phyloP scores from a whole-genome alignment of 495 filamentous ascomycete species.

The Aspergillus panamensis region DNA sequence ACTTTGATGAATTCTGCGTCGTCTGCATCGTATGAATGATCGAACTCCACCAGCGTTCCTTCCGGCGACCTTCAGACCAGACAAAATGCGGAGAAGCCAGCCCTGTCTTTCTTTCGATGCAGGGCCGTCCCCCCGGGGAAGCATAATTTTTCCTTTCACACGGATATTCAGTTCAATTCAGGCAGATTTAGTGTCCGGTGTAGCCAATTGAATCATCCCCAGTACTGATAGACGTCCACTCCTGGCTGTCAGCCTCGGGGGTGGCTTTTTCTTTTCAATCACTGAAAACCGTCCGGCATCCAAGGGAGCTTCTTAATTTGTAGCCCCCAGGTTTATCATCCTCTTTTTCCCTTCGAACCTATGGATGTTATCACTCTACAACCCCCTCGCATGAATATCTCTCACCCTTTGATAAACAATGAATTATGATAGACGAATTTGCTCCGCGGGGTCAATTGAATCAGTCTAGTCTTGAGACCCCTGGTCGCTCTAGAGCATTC shows the following conservation, averaged over 20 bases:
- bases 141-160: constrained; percentile 1
- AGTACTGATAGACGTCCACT: too few species aligned
- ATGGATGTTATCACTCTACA: too few species aligned
- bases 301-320: too few species aligned
- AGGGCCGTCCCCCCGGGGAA: background rate
- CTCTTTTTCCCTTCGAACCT: too few species aligned
- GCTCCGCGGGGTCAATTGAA: constrained; percentile 7
- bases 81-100: constrained; percentile 3
- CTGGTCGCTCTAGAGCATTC: background rate
- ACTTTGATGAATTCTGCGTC: too few species aligned
- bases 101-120: background rate
- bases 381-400: background rate
- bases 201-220: too few species aligned
- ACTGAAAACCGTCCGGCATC: too few species aligned
- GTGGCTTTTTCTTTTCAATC: too few species aligned
- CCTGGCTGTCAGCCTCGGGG: too few species aligned
- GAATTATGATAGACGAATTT: constrained; percentile 8
- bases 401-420: background rate
- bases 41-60: background rate
- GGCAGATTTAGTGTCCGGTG: too few species aligned
- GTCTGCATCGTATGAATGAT: background rate
- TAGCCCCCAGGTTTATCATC: too few species aligned
- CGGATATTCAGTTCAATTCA: background rate
- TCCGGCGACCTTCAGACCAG: background rate
- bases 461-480: background rate